A percentile compares a stretch with the other conserved stretches of the same genome.
Evolutionary conservation across 441 rosid species (phyloP).

Genomic region (Eruca vesicaria): DNA sequence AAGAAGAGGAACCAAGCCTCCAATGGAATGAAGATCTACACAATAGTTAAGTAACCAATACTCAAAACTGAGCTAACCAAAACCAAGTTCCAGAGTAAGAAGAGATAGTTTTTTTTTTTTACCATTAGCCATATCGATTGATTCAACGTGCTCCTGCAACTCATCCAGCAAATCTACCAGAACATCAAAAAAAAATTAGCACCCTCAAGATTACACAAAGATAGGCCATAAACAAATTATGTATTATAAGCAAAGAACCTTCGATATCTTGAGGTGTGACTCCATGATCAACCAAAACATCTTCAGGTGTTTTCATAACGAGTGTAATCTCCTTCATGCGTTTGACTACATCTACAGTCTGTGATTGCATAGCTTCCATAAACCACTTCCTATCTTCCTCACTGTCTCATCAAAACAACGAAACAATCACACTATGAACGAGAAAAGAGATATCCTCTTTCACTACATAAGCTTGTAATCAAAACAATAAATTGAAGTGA

Average conservation of each 20-base stretch:
- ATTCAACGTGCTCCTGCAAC: slow-evolving; percentile 88
- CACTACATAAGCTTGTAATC: neutral
- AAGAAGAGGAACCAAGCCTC: slow-evolving; percentile 88
- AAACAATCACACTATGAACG: slow-evolving; percentile 9
- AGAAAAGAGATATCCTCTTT: neutral
- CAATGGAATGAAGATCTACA: slow-evolving; percentile 89
- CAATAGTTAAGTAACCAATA: neutral
- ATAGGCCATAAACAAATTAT: neutral
- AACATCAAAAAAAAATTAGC: neutral
- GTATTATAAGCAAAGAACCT: slow-evolving; percentile 42
- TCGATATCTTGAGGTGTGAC: slow-evolving; percentile 82
- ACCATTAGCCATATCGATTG: slow-evolving; percentile 45
- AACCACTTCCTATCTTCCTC: slow-evolving; percentile 98
- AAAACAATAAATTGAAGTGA: neutral
- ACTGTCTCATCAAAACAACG: slow-evolving; percentile 37
- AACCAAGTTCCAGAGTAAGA: neutral
- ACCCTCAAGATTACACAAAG: neutral
- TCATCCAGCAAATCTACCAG: slow-evolving; percentile 87
- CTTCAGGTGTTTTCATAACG: slow-evolving; percentile 87
- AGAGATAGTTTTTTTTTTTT: neutral
- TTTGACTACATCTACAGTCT: slow-evolving; percentile 74
- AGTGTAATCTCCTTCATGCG: slow-evolving; percentile 96
- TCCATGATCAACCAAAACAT: slow-evolving; percentile 83
- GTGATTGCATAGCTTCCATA: slow-evolving; percentile 96
- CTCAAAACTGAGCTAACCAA: neutral